Evolutionary conservation across 176 grass and related monocot genomes (phyloP).

Genomic region (Melocanna baccifera): DNA sequence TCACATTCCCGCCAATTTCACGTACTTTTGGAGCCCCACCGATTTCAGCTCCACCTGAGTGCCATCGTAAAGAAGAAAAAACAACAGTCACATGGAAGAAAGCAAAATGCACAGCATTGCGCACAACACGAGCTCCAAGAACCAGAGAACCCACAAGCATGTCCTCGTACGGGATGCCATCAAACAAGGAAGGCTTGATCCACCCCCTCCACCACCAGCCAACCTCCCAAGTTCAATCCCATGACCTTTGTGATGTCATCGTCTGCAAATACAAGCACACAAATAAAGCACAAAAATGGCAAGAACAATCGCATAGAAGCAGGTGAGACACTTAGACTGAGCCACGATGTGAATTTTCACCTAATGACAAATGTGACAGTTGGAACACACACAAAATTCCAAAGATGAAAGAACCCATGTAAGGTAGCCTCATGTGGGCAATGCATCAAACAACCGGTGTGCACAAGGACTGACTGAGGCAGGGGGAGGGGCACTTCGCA

Average conservation of each 20-base stretch:
- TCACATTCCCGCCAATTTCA: conserved; percentile 44
- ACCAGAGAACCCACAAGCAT: conserved; percentile 59
- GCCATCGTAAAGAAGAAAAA: conserved; percentile 57
- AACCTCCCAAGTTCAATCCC: conserved; percentile 71
- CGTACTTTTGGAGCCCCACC: conserved; percentile 56
- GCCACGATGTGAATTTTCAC: neutral
- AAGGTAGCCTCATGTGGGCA: conserved; percentile 20
- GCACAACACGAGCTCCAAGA: neutral
- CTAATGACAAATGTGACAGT: conserved; percentile 6
- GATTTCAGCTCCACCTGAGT: conserved; percentile 78
- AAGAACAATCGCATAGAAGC: neutral
- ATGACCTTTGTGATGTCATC: conserved; percentile 58
- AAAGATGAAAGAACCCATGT: neutral
- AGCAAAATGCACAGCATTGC: neutral
- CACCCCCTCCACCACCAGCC: conserved; percentile 85
- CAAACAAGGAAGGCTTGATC: conserved; percentile 84
- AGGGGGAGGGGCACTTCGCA: too few relatives aligned
- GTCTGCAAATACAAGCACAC: neutral
- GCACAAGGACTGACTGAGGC: neutral
- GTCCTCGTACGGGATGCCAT: conserved; percentile 66
- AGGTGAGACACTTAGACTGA: too few relatives aligned
- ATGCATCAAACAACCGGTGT: conserved; percentile 7
- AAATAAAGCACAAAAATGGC: neutral
- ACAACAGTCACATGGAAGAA: neutral
- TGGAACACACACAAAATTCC: neutral